Conservation (phyloP, 768 basidiomycete species). For the Podaxis sp. region DNA sequence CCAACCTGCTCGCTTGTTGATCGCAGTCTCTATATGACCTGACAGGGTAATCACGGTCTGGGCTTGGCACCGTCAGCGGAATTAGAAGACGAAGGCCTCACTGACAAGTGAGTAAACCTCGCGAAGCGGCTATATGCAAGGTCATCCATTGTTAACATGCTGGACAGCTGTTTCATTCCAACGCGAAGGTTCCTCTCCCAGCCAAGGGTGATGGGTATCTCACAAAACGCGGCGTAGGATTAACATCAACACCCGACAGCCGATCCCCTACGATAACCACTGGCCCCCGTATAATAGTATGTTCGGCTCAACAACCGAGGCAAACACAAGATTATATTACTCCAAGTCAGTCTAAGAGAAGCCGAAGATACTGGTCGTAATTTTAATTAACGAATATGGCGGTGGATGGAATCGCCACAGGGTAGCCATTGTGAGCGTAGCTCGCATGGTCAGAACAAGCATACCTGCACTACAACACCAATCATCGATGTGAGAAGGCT, state of each 20-base stretch:
- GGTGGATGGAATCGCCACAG: conserved; percentile 40
- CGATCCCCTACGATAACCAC: too few relatives aligned
- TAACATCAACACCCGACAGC: too few relatives aligned
- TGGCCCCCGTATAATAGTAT: neutral
- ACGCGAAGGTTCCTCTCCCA: neutral
- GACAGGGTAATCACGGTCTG: neutral
- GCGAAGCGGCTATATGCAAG: neutral
- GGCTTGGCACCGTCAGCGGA: neutral
- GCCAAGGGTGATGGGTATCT: too few relatives aligned
- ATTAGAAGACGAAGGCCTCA: neutral
- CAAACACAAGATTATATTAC: conserved; percentile 60
- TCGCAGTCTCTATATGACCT: neutral
- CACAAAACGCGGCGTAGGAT: too few relatives aligned
- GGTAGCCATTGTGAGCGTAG: conserved; percentile 42
- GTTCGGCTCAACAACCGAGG: conserved; percentile 52
- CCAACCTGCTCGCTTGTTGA: neutral
- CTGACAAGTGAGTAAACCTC: neutral
- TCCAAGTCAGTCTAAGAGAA: conserved; percentile 50
- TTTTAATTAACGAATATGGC: conserved; percentile 22
- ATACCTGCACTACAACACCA: conserved; percentile 24
- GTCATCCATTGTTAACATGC: neutral
- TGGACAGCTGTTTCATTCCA: neutral
- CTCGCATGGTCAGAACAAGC: conserved; percentile 36
- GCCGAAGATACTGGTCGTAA: conserved; percentile 34
- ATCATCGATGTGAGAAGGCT: neutral